These are phyloP conservation scores for Ophiocordyceps camponoti-floridani DNA, from an alignment of 2,329 filamentous ascomycete species.

Conservation along the genomic window DNA sequence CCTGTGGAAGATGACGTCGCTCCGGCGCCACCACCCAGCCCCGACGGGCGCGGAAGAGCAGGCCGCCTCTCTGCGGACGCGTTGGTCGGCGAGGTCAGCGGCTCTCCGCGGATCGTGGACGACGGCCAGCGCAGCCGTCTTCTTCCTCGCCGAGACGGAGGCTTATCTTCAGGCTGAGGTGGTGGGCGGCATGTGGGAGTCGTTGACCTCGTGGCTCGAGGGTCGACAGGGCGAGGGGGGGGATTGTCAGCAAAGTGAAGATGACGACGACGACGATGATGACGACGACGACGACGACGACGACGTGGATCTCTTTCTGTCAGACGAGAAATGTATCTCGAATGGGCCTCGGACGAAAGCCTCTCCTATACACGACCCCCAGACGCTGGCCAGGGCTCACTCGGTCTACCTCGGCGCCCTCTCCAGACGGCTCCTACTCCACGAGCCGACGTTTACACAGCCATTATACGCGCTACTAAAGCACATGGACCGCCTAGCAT, in stretches of 20 bases:
- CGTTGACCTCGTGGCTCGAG: slow-evolving; percentile 60
- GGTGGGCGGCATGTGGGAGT: slow-evolving; percentile 61
- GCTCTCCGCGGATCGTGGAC: slow-evolving; percentile 78
- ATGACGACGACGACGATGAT: slow-evolving; percentile 4
- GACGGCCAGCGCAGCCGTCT: slow-evolving; percentile 69
- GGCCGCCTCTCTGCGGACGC: slow-evolving; percentile 42
- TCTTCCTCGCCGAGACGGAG: slow-evolving; percentile 76
- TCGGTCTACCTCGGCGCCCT: slow-evolving; percentile 56
- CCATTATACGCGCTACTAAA: slow-evolving; percentile 48
- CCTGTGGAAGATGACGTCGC: slow-evolving; percentile 69
- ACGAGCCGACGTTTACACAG: slow-evolving; percentile 42
- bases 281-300: slow-evolving; percentile 2
- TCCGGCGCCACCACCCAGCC: slow-evolving; percentile 60
- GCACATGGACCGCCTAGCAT: slow-evolving; percentile 66
- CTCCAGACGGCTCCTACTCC: slow-evolving; percentile 46
- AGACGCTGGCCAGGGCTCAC: slow-evolving; percentile 68
- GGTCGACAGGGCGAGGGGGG: too few relatives aligned
- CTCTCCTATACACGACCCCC: slow-evolving; percentile 51
- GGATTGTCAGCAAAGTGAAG: slow-evolving; percentile 16
- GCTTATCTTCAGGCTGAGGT: slow-evolving; percentile 83
- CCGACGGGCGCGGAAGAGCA: slow-evolving; percentile 43
- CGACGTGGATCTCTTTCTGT: background rate
- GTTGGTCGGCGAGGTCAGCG: slow-evolving; percentile 42
- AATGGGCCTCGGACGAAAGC: background rate
- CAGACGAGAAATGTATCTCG: background rate